A percentile compares a stretch with the other conserved stretches of the same genome.
These are phyloP conservation scores for Begonia peltatifolia DNA, from an alignment of 306 rosid species.

Conservation along the genomic window DNA sequence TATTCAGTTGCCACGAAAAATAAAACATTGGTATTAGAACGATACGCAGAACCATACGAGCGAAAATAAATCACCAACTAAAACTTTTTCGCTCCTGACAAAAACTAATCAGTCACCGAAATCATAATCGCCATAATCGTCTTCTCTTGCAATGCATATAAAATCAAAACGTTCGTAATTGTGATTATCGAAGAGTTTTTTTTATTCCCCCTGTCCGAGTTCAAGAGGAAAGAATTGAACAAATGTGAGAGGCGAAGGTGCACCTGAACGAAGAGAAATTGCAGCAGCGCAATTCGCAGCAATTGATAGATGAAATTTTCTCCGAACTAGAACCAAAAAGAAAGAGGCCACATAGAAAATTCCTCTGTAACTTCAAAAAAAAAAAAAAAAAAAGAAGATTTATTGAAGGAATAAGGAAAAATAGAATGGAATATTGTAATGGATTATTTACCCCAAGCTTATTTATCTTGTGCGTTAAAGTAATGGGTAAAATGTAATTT, in stretches of 20 bases:
- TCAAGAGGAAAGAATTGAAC: not conserved
- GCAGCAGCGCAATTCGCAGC: conserved; percentile 3
- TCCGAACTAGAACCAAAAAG: too few relatives aligned
- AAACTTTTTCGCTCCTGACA: not conserved
- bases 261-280: conserved; percentile 35
- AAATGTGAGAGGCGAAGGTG: conserved; percentile 1
- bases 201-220: not conserved
- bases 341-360: too few relatives aligned
- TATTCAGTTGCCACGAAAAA: not conserved
- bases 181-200: not conserved
- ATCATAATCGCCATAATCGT: not conserved
- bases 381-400: too few relatives aligned
- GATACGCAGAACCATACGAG: not conserved
- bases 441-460: too few relatives aligned
- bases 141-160: not conserved
- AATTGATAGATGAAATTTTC: conserved; percentile 5
- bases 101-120: not conserved
- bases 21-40: not conserved
- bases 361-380: too few relatives aligned
- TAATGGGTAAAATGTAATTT: too few relatives aligned
- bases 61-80: not conserved
- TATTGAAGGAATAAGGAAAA: too few relatives aligned
- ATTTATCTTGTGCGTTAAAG: too few relatives aligned
- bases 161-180: not conserved
- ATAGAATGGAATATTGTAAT: too few relatives aligned